phyloP scores from a whole-genome alignment of 768 basidiomycete species.

The Pleurotus tuber-regium region DNA sequence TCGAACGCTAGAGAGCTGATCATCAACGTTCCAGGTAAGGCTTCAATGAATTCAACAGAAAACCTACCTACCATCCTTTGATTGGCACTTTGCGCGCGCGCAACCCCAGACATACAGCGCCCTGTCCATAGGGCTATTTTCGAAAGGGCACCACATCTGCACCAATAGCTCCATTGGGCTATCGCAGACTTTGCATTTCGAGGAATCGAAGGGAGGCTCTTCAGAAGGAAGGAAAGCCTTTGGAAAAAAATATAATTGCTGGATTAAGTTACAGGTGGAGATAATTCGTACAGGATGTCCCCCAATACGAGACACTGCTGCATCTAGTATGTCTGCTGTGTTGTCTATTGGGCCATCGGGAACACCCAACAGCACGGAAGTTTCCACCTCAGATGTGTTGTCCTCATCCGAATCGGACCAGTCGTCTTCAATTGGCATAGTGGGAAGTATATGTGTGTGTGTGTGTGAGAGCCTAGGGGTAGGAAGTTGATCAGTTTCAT shows the following conservation, averaged over 20 bases:
- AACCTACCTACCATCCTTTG: conserved; percentile 73
- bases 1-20: conserved; percentile 53
- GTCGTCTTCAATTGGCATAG: conserved; percentile 54
- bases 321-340: conserved; percentile 62
- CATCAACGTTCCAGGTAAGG: too few relatives aligned
- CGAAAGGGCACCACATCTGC: conserved; percentile 90
- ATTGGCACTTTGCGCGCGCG: conserved; percentile 64
- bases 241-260: conserved; percentile 45
- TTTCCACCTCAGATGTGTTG: conserved; percentile 52
- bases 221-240: conserved; percentile 73
- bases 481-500: conserved; percentile 16
- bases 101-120: conserved; percentile 88
- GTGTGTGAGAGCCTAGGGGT: conserved; percentile 13
- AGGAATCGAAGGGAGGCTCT: conserved; percentile 61
- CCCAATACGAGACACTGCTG: conserved; percentile 85
- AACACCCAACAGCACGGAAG: conserved; percentile 74
- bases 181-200: conserved; percentile 69
- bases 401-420: conserved; percentile 86
- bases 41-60: conserved; percentile 7
- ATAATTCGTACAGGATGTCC: conserved; percentile 82
- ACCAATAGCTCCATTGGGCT: conserved; percentile 77
- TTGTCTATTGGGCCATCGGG: conserved; percentile 71
- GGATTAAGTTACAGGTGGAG: conserved; percentile 33
- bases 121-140: conserved; percentile 81
- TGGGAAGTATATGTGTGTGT: conserved; percentile 16